Evolutionary conservation across 2,329 filamentous ascomycete species (phyloP).

Genomic region (Aspergillus nomiae): DNA sequence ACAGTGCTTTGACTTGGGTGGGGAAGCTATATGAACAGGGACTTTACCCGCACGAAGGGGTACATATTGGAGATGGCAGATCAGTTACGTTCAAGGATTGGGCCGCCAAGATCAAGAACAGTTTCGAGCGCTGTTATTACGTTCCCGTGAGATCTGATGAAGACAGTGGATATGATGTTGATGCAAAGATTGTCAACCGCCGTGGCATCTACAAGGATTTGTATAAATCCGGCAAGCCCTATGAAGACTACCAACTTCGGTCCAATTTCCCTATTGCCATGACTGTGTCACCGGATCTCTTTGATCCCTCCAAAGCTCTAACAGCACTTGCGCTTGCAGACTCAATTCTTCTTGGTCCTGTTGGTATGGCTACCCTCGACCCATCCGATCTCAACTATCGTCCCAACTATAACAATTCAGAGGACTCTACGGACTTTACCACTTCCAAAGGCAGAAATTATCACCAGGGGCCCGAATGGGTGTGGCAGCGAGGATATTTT

Average conservation of each 20-base stretch:
- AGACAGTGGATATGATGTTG: slow-evolving; percentile 77
- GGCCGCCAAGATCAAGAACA: slow-evolving; percentile 76
- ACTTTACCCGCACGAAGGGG: slow-evolving; percentile 71
- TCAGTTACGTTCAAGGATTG: slow-evolving; percentile 73
- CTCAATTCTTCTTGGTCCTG: slow-evolving; percentile 76
- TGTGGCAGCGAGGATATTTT: slow-evolving; percentile 97
- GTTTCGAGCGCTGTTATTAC: slow-evolving; percentile 92
- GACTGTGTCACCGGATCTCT: slow-evolving; percentile 87
- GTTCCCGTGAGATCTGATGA: slow-evolving; percentile 71
- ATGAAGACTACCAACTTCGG: slow-evolving; percentile 95
- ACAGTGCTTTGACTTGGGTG: slow-evolving; percentile 86
- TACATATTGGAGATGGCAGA: slow-evolving; percentile 65
- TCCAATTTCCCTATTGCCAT: slow-evolving; percentile 95
- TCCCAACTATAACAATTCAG: slow-evolving; percentile 91
- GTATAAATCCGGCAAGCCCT: slow-evolving; percentile 90
- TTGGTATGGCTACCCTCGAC: slow-evolving; percentile 94
- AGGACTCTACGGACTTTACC: slow-evolving; percentile 87
- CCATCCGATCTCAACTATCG: slow-evolving; percentile 90
- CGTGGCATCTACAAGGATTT: slow-evolving; percentile 98
- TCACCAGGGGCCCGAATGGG: slow-evolving; percentile 96
- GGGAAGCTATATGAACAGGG: slow-evolving; percentile 66
- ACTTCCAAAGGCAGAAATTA: slow-evolving; percentile 96
- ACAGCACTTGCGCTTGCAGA: slow-evolving; percentile 80
- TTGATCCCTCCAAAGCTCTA: slow-evolving; percentile 76
- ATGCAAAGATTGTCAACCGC: slow-evolving; percentile 77